Evolutionary conservation across 768 basidiomycete species (phyloP), one percentile per base, ranked within the genome.

Genomic region (Saitozyma podzolica): DNA sequence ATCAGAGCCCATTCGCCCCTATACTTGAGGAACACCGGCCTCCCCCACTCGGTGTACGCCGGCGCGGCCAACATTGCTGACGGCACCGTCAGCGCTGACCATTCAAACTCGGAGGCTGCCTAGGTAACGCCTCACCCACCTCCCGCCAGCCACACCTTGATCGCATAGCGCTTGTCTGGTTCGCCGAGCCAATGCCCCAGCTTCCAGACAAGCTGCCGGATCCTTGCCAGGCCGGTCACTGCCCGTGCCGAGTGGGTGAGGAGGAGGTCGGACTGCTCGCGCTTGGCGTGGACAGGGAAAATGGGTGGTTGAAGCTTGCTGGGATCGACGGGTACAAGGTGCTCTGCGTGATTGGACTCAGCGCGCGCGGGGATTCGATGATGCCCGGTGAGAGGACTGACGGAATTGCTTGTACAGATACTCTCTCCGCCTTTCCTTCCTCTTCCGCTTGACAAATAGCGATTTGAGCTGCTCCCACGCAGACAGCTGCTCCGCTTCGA

Each of bases 1-100:
- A 98, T 90, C 73, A 99, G 81, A 0, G 92, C 92, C 95, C 95
- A 99, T 80, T 97, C 92, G 42, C 94, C 94, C 70, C 87, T 85
- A 69, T 89, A 92, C 52, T 87, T 84, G 49, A 90, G 82, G 72
- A 96, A 97, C 4, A 86, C 78, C 6, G 87, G 88, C 29, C 93
- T 83, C 0, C 90, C 93, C 16, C 78, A 64, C 57, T 90, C 89
- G 62, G 90, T 87, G 79, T 95, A 97, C 0, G 94, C 94, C 2
- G 94, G 93, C 0, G 89, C 84, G 0, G 93, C 88, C 4, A 98
- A 82, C 29, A 96, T 79, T 0, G 90, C 89, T 49, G 87, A 87
- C 0, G 56, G 40, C 62, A 29, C 5, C 59, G 40, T 52, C 39
- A 42, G 29, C 54, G 1, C 16, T 14, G 3, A 3, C 1, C 14